These are phyloP conservation scores for Zygoascus tannicola DNA, from an alignment of 805 yeast species.

Conservation along the genomic window DNA sequence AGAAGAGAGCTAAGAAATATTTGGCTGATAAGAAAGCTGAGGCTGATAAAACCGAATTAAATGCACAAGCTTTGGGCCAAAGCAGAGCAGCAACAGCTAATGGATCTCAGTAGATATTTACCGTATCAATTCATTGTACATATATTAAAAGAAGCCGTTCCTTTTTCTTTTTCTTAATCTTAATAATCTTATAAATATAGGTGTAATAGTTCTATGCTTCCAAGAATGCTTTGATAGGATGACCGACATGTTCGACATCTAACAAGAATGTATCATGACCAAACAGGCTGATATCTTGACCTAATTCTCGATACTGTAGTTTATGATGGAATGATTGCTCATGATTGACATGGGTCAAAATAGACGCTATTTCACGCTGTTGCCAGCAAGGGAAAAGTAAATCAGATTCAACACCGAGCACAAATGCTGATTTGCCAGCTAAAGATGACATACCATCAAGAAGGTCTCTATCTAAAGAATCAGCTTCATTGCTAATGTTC, in stretches of 20 bases:
- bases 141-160: neutral
- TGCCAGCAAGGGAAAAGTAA: slow-evolving; percentile 92
- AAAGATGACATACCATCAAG: slow-evolving; percentile 54
- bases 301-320: slow-evolving; percentile 61
- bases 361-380: slow-evolving; percentile 68
- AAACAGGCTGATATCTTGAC: slow-evolving; percentile 65
- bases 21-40: slow-evolving; percentile 9
- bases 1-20: slow-evolving; percentile 17
- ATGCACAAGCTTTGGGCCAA: neutral
- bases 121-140: neutral
- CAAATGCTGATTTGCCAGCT: slow-evolving; percentile 56
- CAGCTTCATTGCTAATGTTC: slow-evolving; percentile 33
- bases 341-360: slow-evolving; percentile 36
- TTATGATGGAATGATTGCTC: slow-evolving; percentile 22
- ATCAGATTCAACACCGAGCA: slow-evolving; percentile 89
- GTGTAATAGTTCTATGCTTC: slow-evolving; percentile 17
- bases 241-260: slow-evolving; percentile 71
- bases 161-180: neutral
- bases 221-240: slow-evolving; percentile 59
- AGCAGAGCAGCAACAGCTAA: neutral
- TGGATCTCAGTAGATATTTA: neutral
- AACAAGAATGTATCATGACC: slow-evolving; percentile 90
- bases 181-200: neutral
- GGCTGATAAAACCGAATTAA: neutral
- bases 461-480: slow-evolving; percentile 57